These are phyloP conservation scores for Gossypium davidsonii DNA, from an alignment of 441 rosid species.

Conservation along the genomic window DNA sequence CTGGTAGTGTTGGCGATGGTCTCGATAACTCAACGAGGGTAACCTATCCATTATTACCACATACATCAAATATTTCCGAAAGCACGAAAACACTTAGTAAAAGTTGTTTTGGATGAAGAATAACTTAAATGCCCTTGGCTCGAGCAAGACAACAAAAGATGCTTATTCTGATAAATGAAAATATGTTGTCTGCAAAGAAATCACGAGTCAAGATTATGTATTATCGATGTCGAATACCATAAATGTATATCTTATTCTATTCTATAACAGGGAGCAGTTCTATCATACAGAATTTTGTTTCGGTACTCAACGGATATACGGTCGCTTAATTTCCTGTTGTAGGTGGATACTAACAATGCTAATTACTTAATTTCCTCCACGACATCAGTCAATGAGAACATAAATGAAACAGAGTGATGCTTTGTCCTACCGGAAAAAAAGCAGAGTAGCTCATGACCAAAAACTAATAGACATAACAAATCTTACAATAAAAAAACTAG, in stretches of 20 bases:
- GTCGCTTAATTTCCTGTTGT: not conserved
- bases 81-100: not conserved
- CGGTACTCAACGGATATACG: not conserved
- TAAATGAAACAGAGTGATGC: not conserved
- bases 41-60: slow-evolving; percentile 37
- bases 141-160: not conserved
- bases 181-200: not conserved
- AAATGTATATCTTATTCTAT: not conserved
- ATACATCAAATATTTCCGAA: slow-evolving; percentile 2
- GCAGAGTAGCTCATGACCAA: not conserved
- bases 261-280: not conserved
- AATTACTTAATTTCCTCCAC: not conserved
- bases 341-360: slow-evolving; percentile 1
- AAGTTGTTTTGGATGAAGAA: not conserved
- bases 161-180: not conserved
- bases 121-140: not conserved
- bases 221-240: not conserved
- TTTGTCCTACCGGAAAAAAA: not conserved
- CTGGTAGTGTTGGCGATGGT: slow-evolving; percentile 69
- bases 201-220: not conserved
- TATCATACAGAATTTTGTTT: not conserved
- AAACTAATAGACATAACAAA: not conserved
- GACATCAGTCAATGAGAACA: not conserved
- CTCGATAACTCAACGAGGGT: slow-evolving; percentile 72
- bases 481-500: not conserved